phyloP scores from a whole-genome alignment of 768 basidiomycete genomes.

The Royoungia palumana region DNA sequence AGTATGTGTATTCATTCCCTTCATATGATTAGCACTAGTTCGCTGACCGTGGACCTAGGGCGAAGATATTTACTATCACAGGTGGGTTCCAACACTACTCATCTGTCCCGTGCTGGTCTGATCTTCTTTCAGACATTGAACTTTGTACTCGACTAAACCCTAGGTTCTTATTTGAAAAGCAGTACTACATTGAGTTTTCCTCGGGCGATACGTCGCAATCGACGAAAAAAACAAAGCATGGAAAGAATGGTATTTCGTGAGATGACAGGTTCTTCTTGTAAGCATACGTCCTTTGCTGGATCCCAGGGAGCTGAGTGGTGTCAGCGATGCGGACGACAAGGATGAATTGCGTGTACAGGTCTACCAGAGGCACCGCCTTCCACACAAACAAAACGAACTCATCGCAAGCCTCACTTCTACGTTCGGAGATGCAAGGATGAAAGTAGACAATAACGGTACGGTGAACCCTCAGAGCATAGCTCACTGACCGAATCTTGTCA shows the following conservation, averaged over 20 bases:
- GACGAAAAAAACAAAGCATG: not conserved
- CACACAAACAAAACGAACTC: not conserved
- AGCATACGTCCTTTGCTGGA: not conserved
- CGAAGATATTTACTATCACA: slow-evolving; percentile 2
- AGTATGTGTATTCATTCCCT: too few relatives aligned
- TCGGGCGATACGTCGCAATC: not conserved
- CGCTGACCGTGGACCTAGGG: not conserved
- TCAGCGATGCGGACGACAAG: not conserved
- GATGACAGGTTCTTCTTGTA: not conserved
- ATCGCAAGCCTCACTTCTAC: too few relatives aligned
- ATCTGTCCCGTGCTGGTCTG: not conserved
- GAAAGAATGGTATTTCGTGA: not conserved
- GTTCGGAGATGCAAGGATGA: not conserved
- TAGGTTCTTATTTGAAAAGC: not conserved
- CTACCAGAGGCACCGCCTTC: not conserved
- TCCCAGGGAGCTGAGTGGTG: not conserved
- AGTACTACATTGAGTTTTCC: not conserved
- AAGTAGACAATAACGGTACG: not conserved
- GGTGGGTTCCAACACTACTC: not conserved
- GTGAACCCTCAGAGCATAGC: too few relatives aligned
- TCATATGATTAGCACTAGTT: too few relatives aligned
- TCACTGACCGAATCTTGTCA: not conserved
- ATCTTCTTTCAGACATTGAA: slow-evolving; percentile 2
- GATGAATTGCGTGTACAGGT: not conserved
- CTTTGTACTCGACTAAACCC: not conserved